Evolutionary conservation across 2,329 filamentous ascomycete species (phyloP).

Genomic region (Cryoendolithus antarcticus): DNA sequence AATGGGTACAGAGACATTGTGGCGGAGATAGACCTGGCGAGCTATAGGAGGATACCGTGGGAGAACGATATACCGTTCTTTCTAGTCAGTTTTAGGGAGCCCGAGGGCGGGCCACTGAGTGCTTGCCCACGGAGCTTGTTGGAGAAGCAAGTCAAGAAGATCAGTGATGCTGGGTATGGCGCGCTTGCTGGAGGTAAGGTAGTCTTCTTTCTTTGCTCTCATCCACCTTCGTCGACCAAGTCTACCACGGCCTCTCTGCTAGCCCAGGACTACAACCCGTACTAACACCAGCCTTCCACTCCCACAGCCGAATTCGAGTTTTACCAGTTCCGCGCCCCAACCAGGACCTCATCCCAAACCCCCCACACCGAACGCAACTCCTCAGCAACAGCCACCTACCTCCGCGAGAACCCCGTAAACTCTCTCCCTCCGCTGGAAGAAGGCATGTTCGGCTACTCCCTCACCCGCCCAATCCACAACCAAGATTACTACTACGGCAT

Average conservation of each 20-base stretch:
- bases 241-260: too few relatives aligned
- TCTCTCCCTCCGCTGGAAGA: conserved; percentile 71
- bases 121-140: conserved; percentile 71
- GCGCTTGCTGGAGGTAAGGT: conserved; percentile 78
- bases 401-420: conserved; percentile 59
- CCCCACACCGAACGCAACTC: conserved; percentile 43
- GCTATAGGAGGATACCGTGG: conserved; percentile 80
- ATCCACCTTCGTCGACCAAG: too few relatives aligned
- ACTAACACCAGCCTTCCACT: conserved; percentile 2
- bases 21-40: conserved; percentile 65
- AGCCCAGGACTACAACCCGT: too few relatives aligned
- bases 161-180: conserved; percentile 56
- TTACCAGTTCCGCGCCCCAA: conserved; percentile 71
- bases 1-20: conserved; percentile 83
- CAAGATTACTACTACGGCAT: conserved; percentile 86
- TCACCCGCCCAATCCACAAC: conserved; percentile 78
- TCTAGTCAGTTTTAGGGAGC: conserved; percentile 70
- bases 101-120: conserved; percentile 58
- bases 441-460: conserved; percentile 91
- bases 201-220: background rate
- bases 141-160: conserved; percentile 53
- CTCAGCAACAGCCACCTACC: conserved; percentile 60
- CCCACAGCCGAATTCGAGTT: conserved; percentile 80
- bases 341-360: conserved; percentile 13
- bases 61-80: conserved; percentile 79